Base-by-base conservation (phyloP, 2,329 filamentous ascomycete genomes). In the Setomelanomma holmii region DNA sequence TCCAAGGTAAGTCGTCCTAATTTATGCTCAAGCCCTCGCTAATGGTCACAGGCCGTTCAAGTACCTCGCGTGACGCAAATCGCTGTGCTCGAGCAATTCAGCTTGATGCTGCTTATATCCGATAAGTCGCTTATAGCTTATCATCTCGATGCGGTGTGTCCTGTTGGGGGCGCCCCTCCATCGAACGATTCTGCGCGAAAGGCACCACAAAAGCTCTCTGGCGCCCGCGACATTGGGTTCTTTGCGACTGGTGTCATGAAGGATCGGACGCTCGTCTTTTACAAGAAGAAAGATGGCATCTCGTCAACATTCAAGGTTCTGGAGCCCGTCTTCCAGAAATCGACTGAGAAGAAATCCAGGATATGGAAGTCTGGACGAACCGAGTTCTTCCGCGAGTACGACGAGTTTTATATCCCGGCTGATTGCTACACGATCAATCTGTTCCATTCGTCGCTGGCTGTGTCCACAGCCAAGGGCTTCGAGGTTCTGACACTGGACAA, bases 191-290 rank as follows among this genome's bases (percentile, higher is more conserved):
- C 87, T 38, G 82, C 87, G 3, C 86, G 91, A 21, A 86, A 90
- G 57, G 91, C 95, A n/a, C 95, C 95, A 0, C 93, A 98, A 72
- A 91, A 93, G 65, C 83, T 99, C 27, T 90, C 87, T 2, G 88
- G 88, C 22, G 89, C 89, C 59, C 90, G 95, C 71, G 95, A 99
- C 69, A 93, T 99, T 17, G 90, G 93, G 12, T 99, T 98, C 81
- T 99, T 99, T 73, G 91, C 92, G 14, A 95, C 92, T 1, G 95
- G 93, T 8, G 87, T 90, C 53, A 97, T 99, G 93, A 99, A 99
- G 80, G 95, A 99, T 55, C 86, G 95, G 6, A 93, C 89, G 60
- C 80, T 99, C 6, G 87, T 99, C 22, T 93, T 99, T 74, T 99
- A 98, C 83, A 98, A 98, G 79, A 96, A 96, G 73, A 90, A 91